Evolutionary conservation across 176 grass and related monocot species (phyloP), one percentile per base, ranked within the genome.

Genomic region (Saccharum officinarum): DNA sequence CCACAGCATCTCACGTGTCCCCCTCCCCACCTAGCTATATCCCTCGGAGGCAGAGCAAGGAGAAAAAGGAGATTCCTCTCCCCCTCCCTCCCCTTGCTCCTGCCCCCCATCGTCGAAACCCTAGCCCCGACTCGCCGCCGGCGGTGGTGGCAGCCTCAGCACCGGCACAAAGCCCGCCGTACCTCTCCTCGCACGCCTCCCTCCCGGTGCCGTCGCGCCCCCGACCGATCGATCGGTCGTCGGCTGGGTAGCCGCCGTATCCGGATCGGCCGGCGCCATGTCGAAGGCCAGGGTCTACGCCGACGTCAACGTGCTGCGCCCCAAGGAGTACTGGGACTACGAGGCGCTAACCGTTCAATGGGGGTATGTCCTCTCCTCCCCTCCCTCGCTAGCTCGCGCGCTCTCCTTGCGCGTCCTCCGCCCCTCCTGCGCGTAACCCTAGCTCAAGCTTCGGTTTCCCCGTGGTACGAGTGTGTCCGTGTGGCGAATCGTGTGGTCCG

Each of bases 321-420:
- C 93, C 79, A 95, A 93, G 93, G 93, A 95, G 73, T 95, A 93
- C 91, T 95, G 93, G 93, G 93, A 95, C 76, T 95, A 95, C 79
- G 93, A 95, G 85, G 83, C 93, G 34, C 91, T 93, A 59, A 78
- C 91, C 89, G 93, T 95, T 37, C 91, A 89, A 77, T 95, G 93
- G 93, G 93, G 93, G 93, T 95, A 25, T 77, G 74, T 75, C 12
- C 6, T 61, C n/a, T 63, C 33, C 3, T 71, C 69, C 2, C 6
- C 0, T 65, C 34, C 28, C 12, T 69, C 7, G 6, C 33, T n/a
- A 7, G 16, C 22, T 34, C 7, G 17, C 39, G 20, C 4, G 22
- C 65, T 14, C 66, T 5, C 13, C 39, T 36, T 2, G 12, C 44
- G 36, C 10, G 33, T 57, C 49, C 18, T 38, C 31, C 18, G 10